phyloP scores from a whole-genome alignment of 2,329 filamentous ascomycete genomes.

The Colletotrichum trifolii region DNA sequence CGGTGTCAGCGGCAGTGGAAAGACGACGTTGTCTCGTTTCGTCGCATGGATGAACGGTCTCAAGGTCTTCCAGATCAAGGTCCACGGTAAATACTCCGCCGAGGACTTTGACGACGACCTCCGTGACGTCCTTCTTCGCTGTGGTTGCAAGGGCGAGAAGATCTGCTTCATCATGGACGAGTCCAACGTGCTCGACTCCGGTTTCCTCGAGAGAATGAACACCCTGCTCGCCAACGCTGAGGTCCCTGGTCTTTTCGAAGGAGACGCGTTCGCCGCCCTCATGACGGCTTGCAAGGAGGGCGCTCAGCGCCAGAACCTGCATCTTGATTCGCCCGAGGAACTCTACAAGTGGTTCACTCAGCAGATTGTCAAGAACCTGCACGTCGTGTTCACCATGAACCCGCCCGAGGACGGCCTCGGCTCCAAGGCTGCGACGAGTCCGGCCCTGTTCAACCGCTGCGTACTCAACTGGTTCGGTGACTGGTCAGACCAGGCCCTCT shows the following conservation, averaged over 20 bases:
- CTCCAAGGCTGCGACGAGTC: conserved; percentile 96
- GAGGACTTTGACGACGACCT: conserved; percentile 99
- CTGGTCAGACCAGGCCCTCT: conserved; percentile 98
- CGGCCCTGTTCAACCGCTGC: conserved; percentile 98
- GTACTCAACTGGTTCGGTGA: conserved; percentile 99
- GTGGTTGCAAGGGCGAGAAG: conserved; percentile 98
- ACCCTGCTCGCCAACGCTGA: conserved; percentile 99
- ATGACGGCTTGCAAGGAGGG: conserved; percentile 99
- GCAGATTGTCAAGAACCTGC: conserved; percentile 98
- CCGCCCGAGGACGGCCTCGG: conserved; percentile 94
- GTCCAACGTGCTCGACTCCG: conserved; percentile 96
- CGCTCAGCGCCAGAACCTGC: conserved; percentile 91
- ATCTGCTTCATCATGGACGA: conserved; percentile 99
- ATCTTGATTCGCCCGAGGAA: conserved; percentile 97
- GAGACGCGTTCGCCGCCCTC: conserved; percentile 97
- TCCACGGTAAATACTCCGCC: conserved; percentile 96
- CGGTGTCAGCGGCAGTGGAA: conserved; percentile 97
- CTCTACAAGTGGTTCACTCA: conserved; percentile 99
- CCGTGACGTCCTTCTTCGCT: conserved; percentile 89
- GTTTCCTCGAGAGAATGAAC: conserved; percentile 99
- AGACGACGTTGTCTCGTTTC: conserved; percentile 97
- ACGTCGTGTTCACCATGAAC: conserved; percentile 99
- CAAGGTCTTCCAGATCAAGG: conserved; percentile 99
- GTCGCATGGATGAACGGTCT: conserved; percentile 99
- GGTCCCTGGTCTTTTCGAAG: conserved; percentile 97